Percentiles rank a stretch among this genome's conserved stretches.
phyloP scores from a whole-genome alignment of 257 asterid genomes.

The Ophiorrhiza pumila region DNA sequence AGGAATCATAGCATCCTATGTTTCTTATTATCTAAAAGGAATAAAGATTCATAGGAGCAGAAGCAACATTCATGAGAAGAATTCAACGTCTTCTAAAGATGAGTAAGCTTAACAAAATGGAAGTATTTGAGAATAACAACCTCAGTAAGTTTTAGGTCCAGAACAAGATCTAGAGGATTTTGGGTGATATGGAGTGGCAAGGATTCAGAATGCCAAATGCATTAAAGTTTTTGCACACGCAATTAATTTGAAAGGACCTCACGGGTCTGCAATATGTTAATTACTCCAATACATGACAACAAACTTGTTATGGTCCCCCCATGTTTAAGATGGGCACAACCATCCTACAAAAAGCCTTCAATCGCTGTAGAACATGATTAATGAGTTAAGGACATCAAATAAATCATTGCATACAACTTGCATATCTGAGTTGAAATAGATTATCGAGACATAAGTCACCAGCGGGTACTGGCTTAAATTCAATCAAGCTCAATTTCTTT shows the following conservation, averaged over 20 bases:
- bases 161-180: not conserved
- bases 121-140: not conserved
- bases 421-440: not conserved
- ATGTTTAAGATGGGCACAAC: not conserved
- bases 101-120: not conserved
- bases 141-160: not conserved
- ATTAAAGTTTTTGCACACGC: not conserved
- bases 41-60: not conserved
- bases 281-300: not conserved
- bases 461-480: not conserved
- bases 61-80: not conserved
- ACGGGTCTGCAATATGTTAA: not conserved
- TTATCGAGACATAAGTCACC: not conserved
- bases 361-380: not conserved
- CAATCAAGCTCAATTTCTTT: not conserved
- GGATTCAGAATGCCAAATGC: not conserved
- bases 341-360: not conserved
- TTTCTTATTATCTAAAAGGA: not conserved
- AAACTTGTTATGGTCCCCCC: not conserved
- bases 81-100: not conserved
- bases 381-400: not conserved
- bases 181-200: not conserved
- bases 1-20: not conserved
- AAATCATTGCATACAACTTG: not conserved
- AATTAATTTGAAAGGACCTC: not conserved